Conservation (phyloP, 345 rosid species). For the Gossypium rotundifolium region DNA sequence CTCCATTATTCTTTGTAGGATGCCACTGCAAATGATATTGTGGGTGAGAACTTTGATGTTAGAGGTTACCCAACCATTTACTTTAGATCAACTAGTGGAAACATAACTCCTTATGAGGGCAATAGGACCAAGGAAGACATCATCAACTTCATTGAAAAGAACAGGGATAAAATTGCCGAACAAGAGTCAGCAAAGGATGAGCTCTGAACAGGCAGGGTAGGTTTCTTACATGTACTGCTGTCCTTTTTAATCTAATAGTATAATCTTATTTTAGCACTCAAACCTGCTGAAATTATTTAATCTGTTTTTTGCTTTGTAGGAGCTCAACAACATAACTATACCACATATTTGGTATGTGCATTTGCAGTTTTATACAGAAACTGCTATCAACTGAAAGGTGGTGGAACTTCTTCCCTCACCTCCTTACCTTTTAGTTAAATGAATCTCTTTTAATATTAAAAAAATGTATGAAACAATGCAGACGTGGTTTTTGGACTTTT, state of each 20-base stretch:
- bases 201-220: constrained; percentile 40
- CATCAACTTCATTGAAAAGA: constrained; percentile 75
- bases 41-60: constrained; percentile 58
- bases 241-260: background rate
- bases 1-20: constrained; percentile 39
- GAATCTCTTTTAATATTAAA: background rate
- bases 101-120: constrained; percentile 55
- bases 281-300: background rate
- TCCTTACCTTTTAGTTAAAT: background rate
- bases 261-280: background rate
- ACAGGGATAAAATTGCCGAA: constrained; percentile 39
- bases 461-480: background rate
- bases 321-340: background rate
- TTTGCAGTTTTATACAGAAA: background rate
- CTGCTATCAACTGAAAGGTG: background rate
- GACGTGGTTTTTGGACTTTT: background rate
- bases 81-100: constrained; percentile 74
- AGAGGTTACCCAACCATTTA: constrained; percentile 78
- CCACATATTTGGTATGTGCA: background rate
- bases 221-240: background rate
- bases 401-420: background rate
- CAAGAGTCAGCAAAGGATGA: constrained; percentile 54
- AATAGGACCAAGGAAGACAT: constrained; percentile 77
- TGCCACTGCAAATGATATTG: constrained; percentile 78
- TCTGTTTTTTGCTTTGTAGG: background rate